Evolutionary conservation across 1,139 yeast species (phyloP).

Genomic region (Spathaspora sp.): DNA sequence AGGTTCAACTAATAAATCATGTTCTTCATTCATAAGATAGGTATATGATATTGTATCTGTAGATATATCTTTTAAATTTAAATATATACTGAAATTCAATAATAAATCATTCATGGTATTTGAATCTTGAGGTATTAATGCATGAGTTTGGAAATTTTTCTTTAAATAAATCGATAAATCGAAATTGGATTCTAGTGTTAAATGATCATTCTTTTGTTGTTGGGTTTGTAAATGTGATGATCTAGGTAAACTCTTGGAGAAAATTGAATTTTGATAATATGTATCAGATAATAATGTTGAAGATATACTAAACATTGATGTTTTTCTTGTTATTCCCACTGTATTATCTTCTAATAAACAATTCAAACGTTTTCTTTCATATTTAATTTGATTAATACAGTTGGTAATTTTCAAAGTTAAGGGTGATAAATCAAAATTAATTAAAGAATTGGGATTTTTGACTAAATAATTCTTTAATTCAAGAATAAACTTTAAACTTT

Average conservation of each 20-base stretch:
- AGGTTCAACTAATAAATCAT: conserved; percentile 25
- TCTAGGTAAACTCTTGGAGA: conserved; percentile 10
- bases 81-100: conserved; percentile 36
- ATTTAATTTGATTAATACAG: conserved; percentile 22
- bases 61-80: conserved; percentile 25
- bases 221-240: conserved; percentile 11
- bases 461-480: conserved; percentile 37
- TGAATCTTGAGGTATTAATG: conserved; percentile 38
- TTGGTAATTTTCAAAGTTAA: conserved; percentile 62
- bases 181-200: conserved; percentile 21
- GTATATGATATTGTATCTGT: conserved; percentile 17
- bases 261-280: conserved; percentile 14
- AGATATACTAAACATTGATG: conserved; percentile 14
- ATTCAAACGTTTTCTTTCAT: conserved; percentile 15
- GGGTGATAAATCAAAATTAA: conserved; percentile 62
- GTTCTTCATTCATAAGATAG: conserved; percentile 21
- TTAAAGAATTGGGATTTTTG: conserved; percentile 52
- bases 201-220: conserved; percentile 14
- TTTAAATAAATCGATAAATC: conserved; percentile 34
- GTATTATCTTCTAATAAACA: neutral
- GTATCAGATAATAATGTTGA: conserved; percentile 12
- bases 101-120: conserved; percentile 35
- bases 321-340: conserved; percentile 7
- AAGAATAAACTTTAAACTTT: conserved; percentile 39
- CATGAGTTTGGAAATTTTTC: conserved; percentile 38